Base-by-base conservation (phyloP, 2,329 filamentous ascomycete genomes). In the Bertia moriformis region DNA sequence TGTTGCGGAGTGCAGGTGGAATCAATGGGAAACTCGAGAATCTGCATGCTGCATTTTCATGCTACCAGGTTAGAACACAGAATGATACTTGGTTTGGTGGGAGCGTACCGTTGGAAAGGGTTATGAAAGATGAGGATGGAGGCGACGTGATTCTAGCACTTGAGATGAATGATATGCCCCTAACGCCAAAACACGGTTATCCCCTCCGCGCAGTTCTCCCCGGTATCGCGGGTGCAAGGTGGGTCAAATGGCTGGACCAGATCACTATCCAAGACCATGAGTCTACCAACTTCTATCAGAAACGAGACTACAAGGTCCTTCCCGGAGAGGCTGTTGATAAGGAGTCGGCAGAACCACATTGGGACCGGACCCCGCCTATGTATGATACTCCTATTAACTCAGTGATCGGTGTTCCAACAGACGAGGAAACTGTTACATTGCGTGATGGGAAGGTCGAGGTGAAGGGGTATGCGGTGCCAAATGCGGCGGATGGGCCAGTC, bases 331-430 rank as follows among this genome's bases (percentile, higher is more conserved):
- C 32, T 13, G 73, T 76, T 0, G 76, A 77, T 3, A 78, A 78
- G 48, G 65, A 76, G 51, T 59, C 61, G 12, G 59, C 59, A 20
- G 63, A 66, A 17, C 67, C 73, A 4, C 67, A 79, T 52, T 81
- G 76, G 75, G 70, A 74, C 38, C 60, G 61, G 18, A 76, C 77
- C 4, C 69, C 67, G 10, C 65, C 73, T 2, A 82, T 82, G 19
- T 78, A 83, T 45, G 76, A 81, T 48, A 71, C 80, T 61, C 74
- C 78, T 1, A 67, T 83, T 14, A 78, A 77, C 19, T 78, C 72
- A 42, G 78, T 78, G 38, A 77, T 83, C 40, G 80, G 76, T 0
- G 45, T 29, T n/a, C 24, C 24, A n/a, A n/a, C 10, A 29, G 10
- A 29, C n/a, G n/a, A 29, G 10, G 24, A 29, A n/a, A 29, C 24